A percentile compares a stretch with the other conserved stretches of the same genome.
phyloP scores from a whole-genome alignment of 163 green algal genomes.

The Trebouxiophyceae sp. region DNA sequence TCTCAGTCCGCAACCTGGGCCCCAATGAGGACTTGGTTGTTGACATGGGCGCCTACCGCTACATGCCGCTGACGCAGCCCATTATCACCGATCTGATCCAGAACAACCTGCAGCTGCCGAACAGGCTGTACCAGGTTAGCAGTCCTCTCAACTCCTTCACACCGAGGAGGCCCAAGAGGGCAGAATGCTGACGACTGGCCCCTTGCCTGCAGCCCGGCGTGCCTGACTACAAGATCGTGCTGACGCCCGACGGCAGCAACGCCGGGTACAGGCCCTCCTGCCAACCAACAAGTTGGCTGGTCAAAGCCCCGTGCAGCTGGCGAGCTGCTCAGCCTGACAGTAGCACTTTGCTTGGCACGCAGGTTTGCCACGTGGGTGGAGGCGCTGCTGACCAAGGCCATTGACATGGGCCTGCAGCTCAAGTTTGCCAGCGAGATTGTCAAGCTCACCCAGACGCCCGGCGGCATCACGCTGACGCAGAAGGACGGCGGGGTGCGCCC shows the following conservation, averaged over 20 bases:
- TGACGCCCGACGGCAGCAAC: conserved; percentile 2
- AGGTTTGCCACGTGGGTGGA: conserved; percentile 15
- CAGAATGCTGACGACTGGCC: not conserved
- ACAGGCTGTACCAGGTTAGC: conserved; percentile 15
- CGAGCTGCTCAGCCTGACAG: not conserved
- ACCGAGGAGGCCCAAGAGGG: no score
- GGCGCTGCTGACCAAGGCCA: conserved; percentile 3
- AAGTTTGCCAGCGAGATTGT: conserved; percentile 4
- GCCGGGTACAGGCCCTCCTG: conserved; percentile 9
- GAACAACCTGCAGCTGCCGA: conserved; percentile 7
- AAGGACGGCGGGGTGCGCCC: not conserved
- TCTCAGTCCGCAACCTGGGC: conserved; percentile 6
- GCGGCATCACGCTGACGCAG: not conserved
- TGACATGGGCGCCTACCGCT: conserved; percentile 16
- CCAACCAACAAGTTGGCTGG: conserved; percentile 5
- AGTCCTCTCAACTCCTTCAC: conserved; percentile 1
- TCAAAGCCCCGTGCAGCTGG: conserved; percentile 1
- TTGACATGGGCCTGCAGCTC: conserved; percentile 9
- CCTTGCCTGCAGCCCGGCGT: conserved; percentile 13
- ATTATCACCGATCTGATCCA: conserved; percentile 14
- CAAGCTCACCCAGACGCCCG: not conserved
- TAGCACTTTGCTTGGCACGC: no score
- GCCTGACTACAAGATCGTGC: conserved; percentile 11
- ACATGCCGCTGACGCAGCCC: conserved; percentile 10
- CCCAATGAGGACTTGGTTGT: conserved; percentile 10